Percentiles rank a stretch among this genome's conserved stretches.
Evolutionary conservation across 495 filamentous ascomycete genomes (phyloP).

Genomic region (Rusavskia elegans): DNA sequence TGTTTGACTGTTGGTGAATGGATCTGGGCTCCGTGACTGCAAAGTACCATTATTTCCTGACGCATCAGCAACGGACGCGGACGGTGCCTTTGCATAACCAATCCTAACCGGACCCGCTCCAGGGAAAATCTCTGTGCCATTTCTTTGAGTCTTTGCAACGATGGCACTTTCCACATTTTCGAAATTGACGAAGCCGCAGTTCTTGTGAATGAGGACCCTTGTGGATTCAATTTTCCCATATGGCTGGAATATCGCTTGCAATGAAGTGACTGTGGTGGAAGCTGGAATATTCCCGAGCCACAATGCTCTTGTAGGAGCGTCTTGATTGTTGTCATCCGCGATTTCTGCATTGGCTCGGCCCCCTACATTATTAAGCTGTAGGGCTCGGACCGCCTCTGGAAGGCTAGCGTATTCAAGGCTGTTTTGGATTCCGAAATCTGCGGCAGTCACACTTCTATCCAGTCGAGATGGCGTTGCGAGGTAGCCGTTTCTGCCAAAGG

Average conservation of each 20-base stretch:
- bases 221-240: constrained; percentile 87
- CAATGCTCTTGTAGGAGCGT: constrained; percentile 79
- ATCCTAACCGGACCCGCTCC: constrained; percentile 89
- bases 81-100: constrained; percentile 92
- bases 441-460: constrained; percentile 66
- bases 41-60: constrained; percentile 70
- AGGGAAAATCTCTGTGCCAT: constrained; percentile 96
- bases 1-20: constrained; percentile 38
- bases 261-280: constrained; percentile 83
- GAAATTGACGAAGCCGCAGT: constrained; percentile 97
- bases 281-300: constrained; percentile 98
- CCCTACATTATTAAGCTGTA: constrained; percentile 56
- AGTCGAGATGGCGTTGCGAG: constrained; percentile 40
- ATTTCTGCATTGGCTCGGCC: constrained; percentile 23
- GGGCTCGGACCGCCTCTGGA: constrained; percentile 58
- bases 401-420: constrained; percentile 58
- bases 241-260: constrained; percentile 81
- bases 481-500: constrained; percentile 54
- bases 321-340: constrained; percentile 59
- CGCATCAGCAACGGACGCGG: constrained; percentile 57
- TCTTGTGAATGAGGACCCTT: constrained; percentile 93
- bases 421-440: constrained; percentile 59
- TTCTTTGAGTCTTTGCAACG: constrained; percentile 68
- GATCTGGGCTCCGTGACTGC: constrained; percentile 91
- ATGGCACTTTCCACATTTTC: constrained; percentile 80